Percentiles rank a stretch among this genome's conserved stretches.
phyloP scores from a whole-genome alignment of 2,329 filamentous ascomycete genomes.

The Aspergillus clavatus region DNA sequence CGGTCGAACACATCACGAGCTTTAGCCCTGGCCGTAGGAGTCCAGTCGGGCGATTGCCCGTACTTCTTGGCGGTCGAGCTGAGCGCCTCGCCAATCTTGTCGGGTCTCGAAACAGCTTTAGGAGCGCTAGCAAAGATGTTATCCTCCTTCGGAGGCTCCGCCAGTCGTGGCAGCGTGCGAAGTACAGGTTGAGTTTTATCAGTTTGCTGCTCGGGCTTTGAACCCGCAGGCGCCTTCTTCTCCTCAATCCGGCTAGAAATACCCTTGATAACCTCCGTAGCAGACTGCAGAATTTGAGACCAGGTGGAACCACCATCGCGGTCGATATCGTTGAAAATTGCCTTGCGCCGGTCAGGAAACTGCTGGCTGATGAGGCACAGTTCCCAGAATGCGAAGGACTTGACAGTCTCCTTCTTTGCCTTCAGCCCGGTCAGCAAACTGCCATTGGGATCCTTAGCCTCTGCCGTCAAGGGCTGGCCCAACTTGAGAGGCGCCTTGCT shows the following conservation, averaged over 20 bases:
- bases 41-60: conserved; percentile 43
- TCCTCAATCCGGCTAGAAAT: conserved; percentile 65
- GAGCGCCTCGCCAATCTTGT: conserved; percentile 39
- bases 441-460: conserved; percentile 87
- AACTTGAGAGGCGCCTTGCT: conserved; percentile 78
- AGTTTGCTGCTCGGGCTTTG: conserved; percentile 34
- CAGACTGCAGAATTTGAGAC: conserved; percentile 69
- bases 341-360: conserved; percentile 69
- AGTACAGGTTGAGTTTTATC: conserved; percentile 39
- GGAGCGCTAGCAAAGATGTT: conserved; percentile 44
- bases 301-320: conserved; percentile 74
- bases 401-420: conserved; percentile 72
- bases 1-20: conserved; percentile 36
- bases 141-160: conserved; percentile 45
- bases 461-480: conserved; percentile 73
- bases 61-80: conserved; percentile 44
- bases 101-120: conserved; percentile 32
- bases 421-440: conserved; percentile 80
- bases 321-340: conserved; percentile 83
- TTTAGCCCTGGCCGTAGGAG: conserved; percentile 35
- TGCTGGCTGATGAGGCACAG: conserved; percentile 71
- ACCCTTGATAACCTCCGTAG: conserved; percentile 63
- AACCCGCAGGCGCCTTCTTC: conserved; percentile 45
- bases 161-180: conserved; percentile 47
- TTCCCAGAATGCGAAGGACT: conserved; percentile 88